Evolutionary conservation across 2,329 filamentous ascomycete genomes (phyloP), one percentile per base, ranked within the genome.

Genomic region (Sclerotinia trifoliorum): DNA sequence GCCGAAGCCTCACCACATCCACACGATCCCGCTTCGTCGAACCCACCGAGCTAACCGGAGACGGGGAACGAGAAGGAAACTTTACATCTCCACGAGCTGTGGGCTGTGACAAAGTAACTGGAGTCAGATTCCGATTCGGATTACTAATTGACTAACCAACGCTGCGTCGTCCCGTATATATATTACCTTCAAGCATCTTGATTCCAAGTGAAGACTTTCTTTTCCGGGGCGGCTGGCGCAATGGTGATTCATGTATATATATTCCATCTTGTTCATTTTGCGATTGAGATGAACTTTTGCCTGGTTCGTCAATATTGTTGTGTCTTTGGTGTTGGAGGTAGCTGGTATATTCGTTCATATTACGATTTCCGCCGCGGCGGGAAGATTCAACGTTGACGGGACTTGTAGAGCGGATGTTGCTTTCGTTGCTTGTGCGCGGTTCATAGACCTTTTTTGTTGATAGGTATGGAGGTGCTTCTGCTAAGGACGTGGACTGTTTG

Each of bases 271-370:
- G 29, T 10, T 19, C 7, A 48, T n/a, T 55, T 21, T 2, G 13
- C 6, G 44, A 48, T 35, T 55, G 29, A 1, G 10, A 26, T 5
- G 21, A 5, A 35, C 29, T 13, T 35, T 11, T 5, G 10, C 1
- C 2, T 15, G 4, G 1, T 5, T 35, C 39, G 19, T n/a, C 6
- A 1, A 2, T 21, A 10, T 1, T 5, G 1, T 24, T 8, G 0
- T 39, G 13, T 39, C 5, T 57, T 42, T 57, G 54, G 4, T 13
- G 11, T 24, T 61, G 42, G 19, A 19, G 29, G 26, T 19, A 48
- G 42, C 13, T 11, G 5, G 42, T 8, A 26, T 61, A 17, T 13
- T 3, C n/a, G 3, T 61, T 35, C 10, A 15, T n/a, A 4, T 46
- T 19, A 10, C 42, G 24, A 11, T 19, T 32, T 49, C 11, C 26